phyloP scores from a whole-genome alignment of 148 eudicot species.

The Nepenthes gracilis region DNA sequence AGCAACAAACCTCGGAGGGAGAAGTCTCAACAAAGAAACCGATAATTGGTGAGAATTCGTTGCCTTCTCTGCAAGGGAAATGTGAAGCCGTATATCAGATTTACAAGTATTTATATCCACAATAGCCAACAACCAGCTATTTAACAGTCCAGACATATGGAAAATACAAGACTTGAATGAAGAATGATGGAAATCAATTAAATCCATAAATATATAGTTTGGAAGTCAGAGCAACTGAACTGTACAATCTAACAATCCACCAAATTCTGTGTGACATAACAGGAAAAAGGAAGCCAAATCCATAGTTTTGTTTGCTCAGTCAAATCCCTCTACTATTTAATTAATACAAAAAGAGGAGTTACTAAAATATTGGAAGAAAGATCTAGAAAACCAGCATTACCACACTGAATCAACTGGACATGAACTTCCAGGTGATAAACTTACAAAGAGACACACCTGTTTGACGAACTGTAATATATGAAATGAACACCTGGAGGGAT shows the following conservation, averaged over 20 bases:
- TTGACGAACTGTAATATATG: conserved; percentile 64
- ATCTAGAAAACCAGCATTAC: background rate
- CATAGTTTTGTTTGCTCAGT: too few species aligned
- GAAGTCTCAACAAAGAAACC: conserved; percentile 65
- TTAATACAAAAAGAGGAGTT: too few species aligned
- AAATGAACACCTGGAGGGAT: conserved; percentile 94
- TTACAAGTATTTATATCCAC: background rate
- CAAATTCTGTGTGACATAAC: background rate
- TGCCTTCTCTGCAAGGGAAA: conserved; percentile 60
- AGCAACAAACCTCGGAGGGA: conserved; percentile 58
- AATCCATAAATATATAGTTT: too few species aligned
- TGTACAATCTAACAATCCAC: background rate
- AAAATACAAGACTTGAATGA: background rate
- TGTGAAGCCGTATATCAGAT: conserved; percentile 1
- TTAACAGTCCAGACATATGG: background rate
- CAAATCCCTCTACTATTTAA: too few species aligned
- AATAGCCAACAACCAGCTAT: background rate
- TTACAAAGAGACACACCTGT: conserved; percentile 19
- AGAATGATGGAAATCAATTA: too few species aligned
- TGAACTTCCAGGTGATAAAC: background rate
- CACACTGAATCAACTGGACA: background rate
- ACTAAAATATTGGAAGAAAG: too few species aligned
- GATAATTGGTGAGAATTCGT: conserved; percentile 71
- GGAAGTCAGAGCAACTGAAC: too few species aligned
- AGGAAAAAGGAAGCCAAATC: too few species aligned